phyloP scores from a whole-genome alignment of 1,284 basidiomycete species.

The Coniferiporia sulphurascens region DNA sequence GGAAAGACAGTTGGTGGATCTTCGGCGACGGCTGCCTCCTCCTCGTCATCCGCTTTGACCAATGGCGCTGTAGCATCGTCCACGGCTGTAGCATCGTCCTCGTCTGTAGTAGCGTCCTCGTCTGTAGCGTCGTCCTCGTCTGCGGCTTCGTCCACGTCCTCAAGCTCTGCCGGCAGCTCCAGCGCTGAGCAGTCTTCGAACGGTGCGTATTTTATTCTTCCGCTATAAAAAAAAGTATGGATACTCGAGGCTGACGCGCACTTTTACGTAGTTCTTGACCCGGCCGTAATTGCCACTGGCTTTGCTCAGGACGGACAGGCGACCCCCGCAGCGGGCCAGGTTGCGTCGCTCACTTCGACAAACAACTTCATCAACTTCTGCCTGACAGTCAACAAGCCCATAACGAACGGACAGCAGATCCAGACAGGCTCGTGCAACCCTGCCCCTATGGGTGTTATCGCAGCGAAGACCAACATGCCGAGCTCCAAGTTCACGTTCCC shows the following conservation, averaged over 20 bases:
- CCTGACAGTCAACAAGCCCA: constrained; percentile 24
- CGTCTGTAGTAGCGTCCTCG: too few species aligned
- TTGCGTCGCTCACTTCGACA: constrained; percentile 40
- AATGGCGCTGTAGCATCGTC: background rate
- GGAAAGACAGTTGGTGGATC: constrained; percentile 11
- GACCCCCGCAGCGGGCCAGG: constrained; percentile 39
- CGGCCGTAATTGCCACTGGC: constrained; percentile 36
- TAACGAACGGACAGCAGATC: constrained; percentile 43
- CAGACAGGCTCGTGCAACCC: constrained; percentile 38
- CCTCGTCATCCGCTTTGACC: background rate
- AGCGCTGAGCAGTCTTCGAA: constrained; percentile 13
- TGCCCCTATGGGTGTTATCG: constrained; percentile 40
- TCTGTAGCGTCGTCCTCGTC: background rate
- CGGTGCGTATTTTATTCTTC: background rate
- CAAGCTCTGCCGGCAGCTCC: background rate
- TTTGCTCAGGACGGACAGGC: constrained; percentile 42
- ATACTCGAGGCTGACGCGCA: constrained; percentile 24
- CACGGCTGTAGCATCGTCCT: background rate
- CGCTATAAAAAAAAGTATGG: constrained; percentile 17
- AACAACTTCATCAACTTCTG: constrained; percentile 57
- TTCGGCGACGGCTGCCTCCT: background rate
- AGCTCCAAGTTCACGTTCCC: constrained; percentile 46
- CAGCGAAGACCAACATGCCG: constrained; percentile 42
- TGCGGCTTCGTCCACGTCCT: background rate
- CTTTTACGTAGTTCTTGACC: constrained; percentile 33